Base-by-base conservation (phyloP, 176 grass and related monocot species). In the Cenchrus americanus region DNA sequence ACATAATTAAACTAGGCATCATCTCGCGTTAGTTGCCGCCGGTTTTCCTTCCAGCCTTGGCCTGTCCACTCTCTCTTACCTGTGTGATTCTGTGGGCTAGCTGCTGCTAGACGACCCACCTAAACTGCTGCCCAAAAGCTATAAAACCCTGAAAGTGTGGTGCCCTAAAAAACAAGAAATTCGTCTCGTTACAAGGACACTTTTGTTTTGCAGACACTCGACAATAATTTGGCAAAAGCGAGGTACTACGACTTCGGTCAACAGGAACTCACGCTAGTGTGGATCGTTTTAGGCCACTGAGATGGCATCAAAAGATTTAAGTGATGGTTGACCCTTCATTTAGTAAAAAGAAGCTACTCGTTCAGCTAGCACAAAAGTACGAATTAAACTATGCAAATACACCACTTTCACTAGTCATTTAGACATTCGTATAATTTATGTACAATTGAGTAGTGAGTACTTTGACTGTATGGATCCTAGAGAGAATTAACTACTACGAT, bases 401-500 rank as follows among this genome's bases (percentile, higher is more conserved):
- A 51, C 50, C 12, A 37, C 34, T 4, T 37, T 37, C 34, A 37
- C 34, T 4, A 53, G 51, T 53, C 51, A 53, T 53, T 15, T 53
- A 54, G 52, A 7, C 52, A n/a, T n/a, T n/a, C n/a, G 18, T 18
- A 54, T 19, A 54, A 15, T 54, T 54, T 54, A 54, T 54, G 52
- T 54, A 19, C 52, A 54, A 5, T 22, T n/a, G 21, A 22, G 21
- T 22, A 23, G 58, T 27, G 11, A 30, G 61, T 63, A 14, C 10
- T 63, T 63, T 63, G 61, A 63, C 61, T 63, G 23, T 14, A 26
- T 63, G 23, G 61, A 63, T 63, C 61, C 61, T 63, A 63, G 61
- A 30, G 14, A 11, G 24, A 63, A 32, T 30, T 30, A 63, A 27
- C 24, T 63, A 63, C 24, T 27, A 63, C 9, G 12, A 14, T 63